Evolutionary conservation across 1,139 yeast genomes (phyloP), one percentile per base, ranked within the genome.

Genomic region (Pichia sp.): DNA sequence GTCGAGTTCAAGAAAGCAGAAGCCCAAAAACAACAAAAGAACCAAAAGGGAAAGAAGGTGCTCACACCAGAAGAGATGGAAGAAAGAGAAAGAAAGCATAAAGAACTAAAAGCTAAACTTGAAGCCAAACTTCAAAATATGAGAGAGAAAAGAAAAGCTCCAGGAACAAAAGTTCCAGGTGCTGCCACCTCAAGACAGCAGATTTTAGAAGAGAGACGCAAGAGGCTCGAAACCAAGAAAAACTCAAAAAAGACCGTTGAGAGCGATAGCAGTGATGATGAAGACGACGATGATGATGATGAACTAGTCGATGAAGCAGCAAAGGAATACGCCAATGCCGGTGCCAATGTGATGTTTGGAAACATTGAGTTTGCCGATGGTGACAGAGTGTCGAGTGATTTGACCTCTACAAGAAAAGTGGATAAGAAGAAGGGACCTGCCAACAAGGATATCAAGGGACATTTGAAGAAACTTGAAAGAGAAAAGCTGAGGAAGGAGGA

Each of bases 321-420:
- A 24, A n/a, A n/a, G n/a, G 18, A n/a, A 11, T 13, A 17, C 18
- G 11, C 27, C 15, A 18, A 17, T 10, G 15, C 15, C 12, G 13
- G 22, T 22, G 24, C 58, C 22, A 56, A 51, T 27, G 76, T 88
- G 13, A 67, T 87, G 53, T 91, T 78, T 54, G 93, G 88, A 36
- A 85, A 82, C 53, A 85, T 91, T 43, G 75, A 74, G 34, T 88
- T 93, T 60, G 72, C 75, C 37, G 94, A 87, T 52, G 96, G 96
- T 24, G 72, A 82, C 15, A 69, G 77, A 53, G 74, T 84, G n/a
- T 81, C 93, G 3, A 77, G 91, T 2, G 94, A 85, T 57, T 66
- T 85, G 45, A 67, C 70, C 32, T 68, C 69, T 34, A 54, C 84
- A 28, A 73, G 91, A 51, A 79, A 72, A 37, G 62, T 67, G 44